Evolutionary conservation across 495 filamentous ascomycete species (phyloP), one percentile per base, ranked within the genome.

Genomic region (Podospora anserina): DNA sequence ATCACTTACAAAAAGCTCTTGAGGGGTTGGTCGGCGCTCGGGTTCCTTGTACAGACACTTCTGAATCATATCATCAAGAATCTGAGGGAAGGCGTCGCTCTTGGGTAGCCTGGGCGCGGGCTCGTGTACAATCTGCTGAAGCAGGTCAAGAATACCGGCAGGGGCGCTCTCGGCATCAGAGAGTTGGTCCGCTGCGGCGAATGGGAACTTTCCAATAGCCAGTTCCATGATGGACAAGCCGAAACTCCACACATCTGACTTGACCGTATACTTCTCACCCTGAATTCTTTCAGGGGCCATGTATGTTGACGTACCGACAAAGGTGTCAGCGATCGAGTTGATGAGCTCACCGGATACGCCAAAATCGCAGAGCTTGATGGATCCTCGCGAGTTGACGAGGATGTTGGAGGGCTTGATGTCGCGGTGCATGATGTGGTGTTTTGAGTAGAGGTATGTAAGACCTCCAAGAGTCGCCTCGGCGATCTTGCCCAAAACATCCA

Each of bases 331-430:
- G 65, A 99, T 91, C 13, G 94, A 97, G 79, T 97, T 97, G 72
- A 97, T 91, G 2, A 97, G 87, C 80, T 98, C 95, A 66, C 93
- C 94, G 7, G 93, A 96, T 15, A 99, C 95, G 62, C 95, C 95
- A 77, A 99, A 99, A 77, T 99, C 95, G 79, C 96, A 98, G 5
- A 99, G 86, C 80, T 98, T 99, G 83, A 99, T 99, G 69, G 89
- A 87, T 4, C 95, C 95, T 23, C 89, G 88, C 3, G 93, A 96
- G 82, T 97, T 98, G 76, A 98, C 91, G 49, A 98, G 83, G 63
- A 99, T 90, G 77, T 99, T 99, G 55, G 95, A 98, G 1, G 95
- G 95, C 75, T 99, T 99, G 82, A 99, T 97, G 78, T 99, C 95
- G 70, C 95, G 89, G 76, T 99, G 95, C 91, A 99, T 97, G 75